Base-by-base conservation (phyloP, 2,329 filamentous ascomycete genomes). In the Fusarium marasasianum region DNA sequence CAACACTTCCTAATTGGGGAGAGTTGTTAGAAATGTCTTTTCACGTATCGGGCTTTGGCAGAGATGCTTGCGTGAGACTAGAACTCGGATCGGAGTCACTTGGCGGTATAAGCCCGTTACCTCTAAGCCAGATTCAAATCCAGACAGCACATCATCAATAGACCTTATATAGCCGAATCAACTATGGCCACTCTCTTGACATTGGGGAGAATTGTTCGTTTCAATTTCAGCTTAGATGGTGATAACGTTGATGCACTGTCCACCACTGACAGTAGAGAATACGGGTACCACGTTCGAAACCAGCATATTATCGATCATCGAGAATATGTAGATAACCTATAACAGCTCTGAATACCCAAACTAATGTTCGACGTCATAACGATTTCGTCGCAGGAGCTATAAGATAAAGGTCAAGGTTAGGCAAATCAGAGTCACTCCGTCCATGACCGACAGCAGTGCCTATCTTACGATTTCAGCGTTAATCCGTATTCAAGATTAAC, bases 321-420 rank as follows among this genome's bases (percentile, higher is more conserved):
- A 51, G 8, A 20, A 9, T 0, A 5, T 13, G 0, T 10, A 10
- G 22, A 4, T 33, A n/a, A 4, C 3, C 11, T 0, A 18, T n/a
- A 17, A 0, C 10, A 13, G 1, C 11, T 33, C 8, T 0, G 4
- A 5, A 17, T 0, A 48, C 12, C 3, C 7, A 17, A 0, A n/a
- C 3, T 1, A 15, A 48, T 31, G 3, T 8, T 31, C 14, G 3
- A 22, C 2, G 6, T 18, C 18, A 29, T 15, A 31, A 8, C 8
- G 3, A 15, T 6, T 48, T n/a, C 26, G 4, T 2, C 9, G 1
- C 14, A 31, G 13, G 6, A 11, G 3, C 6, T 10, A 22, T 15
- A 15, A 22, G 4, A 31, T 6, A 29, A 29, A 8, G 18, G 8
- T 14, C 24, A 29, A 20, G 26, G 14, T 12, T 2, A 3, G 29